These are phyloP conservation scores for Babesia bovis DNA, from an alignment of 169 alveolate species.

Conservation along the genomic window DNA sequence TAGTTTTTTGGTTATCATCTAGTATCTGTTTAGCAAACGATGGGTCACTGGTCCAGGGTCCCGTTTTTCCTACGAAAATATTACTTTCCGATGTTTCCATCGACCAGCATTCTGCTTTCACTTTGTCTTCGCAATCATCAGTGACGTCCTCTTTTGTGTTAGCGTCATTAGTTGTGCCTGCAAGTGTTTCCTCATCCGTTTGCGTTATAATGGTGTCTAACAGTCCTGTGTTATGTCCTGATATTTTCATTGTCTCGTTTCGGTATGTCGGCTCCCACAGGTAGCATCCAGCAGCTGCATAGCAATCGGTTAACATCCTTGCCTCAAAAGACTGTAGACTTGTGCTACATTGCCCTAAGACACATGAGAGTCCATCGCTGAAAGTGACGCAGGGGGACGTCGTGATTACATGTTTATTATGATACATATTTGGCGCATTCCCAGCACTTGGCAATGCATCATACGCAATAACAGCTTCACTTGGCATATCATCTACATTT, in stretches of 20 bases:
- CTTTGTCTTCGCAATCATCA: background rate
- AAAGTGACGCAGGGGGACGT: constrained; percentile 57
- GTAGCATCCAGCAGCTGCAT: constrained; percentile 61
- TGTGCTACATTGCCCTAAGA: constrained; percentile 50
- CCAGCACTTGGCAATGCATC: no score
- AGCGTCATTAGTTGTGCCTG: background rate
- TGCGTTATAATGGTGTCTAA: background rate
- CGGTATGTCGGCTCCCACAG: constrained; percentile 41
- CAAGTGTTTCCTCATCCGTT: background rate
- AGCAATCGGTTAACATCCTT: constrained; percentile 32
- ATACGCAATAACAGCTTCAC: no score
- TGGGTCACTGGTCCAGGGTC: constrained; percentile 55
- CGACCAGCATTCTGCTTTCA: background rate
- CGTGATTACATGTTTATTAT: background rate
- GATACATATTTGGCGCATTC: background rate
- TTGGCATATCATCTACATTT: no score
- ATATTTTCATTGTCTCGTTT: background rate
- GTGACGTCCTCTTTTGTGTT: background rate
- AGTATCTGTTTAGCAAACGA: constrained; percentile 8
- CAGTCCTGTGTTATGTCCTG: background rate
- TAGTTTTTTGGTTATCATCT: constrained; percentile 23
- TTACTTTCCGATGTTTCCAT: background rate
- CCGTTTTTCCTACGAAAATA: constrained; percentile 25
- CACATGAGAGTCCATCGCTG: constrained; percentile 36
- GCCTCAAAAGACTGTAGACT: constrained; percentile 20